Conservation (phyloP, 441 rosid genomes). For the Adansonia madagascariensis region DNA sequence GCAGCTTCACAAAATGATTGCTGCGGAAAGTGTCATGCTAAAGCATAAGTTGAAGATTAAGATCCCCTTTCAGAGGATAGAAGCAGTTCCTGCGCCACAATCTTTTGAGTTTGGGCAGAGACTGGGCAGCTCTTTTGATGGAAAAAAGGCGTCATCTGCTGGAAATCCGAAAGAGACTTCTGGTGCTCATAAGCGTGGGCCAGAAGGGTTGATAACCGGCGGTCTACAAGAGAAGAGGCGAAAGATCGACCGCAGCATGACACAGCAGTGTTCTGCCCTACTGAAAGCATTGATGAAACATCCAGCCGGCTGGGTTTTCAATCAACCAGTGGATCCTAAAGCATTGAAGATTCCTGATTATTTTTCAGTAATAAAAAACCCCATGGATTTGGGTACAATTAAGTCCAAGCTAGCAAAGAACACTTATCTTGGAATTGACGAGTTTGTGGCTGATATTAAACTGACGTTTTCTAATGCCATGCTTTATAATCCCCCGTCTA, state of each 20-base stretch:
- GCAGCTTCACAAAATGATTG: conserved; percentile 39
- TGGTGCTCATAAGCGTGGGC: conserved; percentile 49
- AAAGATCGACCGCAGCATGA: conserved; percentile 55
- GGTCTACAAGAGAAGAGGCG: conserved; percentile 51
- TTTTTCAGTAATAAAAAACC: conserved; percentile 51
- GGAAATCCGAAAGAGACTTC: conserved; percentile 27
- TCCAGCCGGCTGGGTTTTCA: conserved; percentile 51
- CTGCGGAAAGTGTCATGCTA: conserved; percentile 40
- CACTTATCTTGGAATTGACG: conserved; percentile 41
- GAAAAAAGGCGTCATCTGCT: conserved; percentile 27
- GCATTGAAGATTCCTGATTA: conserved; percentile 60
- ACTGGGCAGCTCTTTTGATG: conserved; percentile 25
- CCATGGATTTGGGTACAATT: conserved; percentile 75
- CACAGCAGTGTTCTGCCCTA: conserved; percentile 55
- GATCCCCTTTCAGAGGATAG: conserved; percentile 43
- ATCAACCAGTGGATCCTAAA: conserved; percentile 62
- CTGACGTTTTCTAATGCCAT: conserved; percentile 65
- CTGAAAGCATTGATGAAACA: conserved; percentile 44
- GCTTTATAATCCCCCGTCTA: conserved; percentile 56
- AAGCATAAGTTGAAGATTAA: conserved; percentile 60
- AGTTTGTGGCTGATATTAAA: conserved; percentile 64
- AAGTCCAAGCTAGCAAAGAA: conserved; percentile 49
- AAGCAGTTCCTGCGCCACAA: conserved; percentile 34
- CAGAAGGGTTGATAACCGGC: conserved; percentile 35
- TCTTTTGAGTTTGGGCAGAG: conserved; percentile 31